Conservation (phyloP, 768 basidiomycete genomes). For the Epithele typhae region DNA sequence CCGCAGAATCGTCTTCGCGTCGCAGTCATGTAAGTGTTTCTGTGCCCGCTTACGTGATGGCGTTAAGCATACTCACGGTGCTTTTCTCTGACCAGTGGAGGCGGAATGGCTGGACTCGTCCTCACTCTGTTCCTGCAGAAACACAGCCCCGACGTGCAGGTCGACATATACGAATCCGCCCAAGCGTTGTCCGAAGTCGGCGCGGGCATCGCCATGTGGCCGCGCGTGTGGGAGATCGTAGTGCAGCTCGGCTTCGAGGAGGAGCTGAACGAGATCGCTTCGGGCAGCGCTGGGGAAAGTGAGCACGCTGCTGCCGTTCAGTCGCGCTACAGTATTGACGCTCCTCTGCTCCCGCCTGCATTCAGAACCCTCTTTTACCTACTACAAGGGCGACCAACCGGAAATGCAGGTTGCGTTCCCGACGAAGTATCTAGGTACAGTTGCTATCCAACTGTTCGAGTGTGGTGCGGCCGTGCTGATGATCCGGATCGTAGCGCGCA, state of each 20-base stretch:
- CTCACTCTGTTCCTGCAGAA: neutral
- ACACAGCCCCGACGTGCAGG: slow-evolving; percentile 8
- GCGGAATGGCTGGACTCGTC: neutral
- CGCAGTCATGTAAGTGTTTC: no score
- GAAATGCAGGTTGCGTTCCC: neutral
- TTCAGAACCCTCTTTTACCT: neutral
- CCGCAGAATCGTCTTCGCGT: no score
- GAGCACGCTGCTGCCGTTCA: neutral
- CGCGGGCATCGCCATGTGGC: slow-evolving; percentile 43
- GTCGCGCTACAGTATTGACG: neutral
- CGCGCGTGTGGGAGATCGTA: slow-evolving; percentile 41
- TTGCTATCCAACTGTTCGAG: neutral
- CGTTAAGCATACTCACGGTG: no score
- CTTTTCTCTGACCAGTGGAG: no score
- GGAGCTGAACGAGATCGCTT: slow-evolving; percentile 24
- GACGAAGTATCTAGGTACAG: neutral
- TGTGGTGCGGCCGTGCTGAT: neutral
- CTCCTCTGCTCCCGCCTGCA: neutral
- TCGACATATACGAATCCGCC: slow-evolving; percentile 42
- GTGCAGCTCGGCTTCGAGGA: slow-evolving; percentile 35
- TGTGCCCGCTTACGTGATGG: no score
- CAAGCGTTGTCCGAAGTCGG: slow-evolving; percentile 37
- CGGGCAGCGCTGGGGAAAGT: slow-evolving; percentile 1
- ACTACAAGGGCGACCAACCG: neutral
- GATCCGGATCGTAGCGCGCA: no score